Percentiles rank a stretch among this genome's conserved stretches.
Evolutionary conservation across 1,284 basidiomycete species (phyloP).

Genomic region (Singerocomus inundabilis): DNA sequence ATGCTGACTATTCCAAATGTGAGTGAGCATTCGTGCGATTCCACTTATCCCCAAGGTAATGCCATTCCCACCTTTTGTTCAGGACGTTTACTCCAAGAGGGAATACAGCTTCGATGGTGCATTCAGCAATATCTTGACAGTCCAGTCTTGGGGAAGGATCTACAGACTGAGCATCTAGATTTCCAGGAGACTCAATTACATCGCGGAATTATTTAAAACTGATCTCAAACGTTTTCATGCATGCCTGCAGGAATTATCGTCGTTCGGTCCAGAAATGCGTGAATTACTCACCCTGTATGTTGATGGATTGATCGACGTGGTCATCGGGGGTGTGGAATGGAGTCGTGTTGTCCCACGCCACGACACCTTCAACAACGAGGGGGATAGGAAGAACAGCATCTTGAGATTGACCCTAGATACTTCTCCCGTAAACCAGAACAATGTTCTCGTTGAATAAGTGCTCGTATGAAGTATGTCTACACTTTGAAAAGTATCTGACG

Average conservation of each 20-base stretch:
- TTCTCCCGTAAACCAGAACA: no score
- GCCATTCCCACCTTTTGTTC: no score
- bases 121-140: conserved; percentile 9
- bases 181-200: conserved; percentile 19
- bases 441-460: no score
- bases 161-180: conserved; percentile 17
- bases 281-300: neutral
- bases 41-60: neutral
- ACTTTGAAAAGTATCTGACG: no score
- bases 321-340: neutral
- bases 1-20: neutral
- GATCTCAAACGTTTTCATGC: conserved; percentile 6
- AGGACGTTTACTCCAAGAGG: conserved; percentile 1
- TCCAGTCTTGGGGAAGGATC: conserved; percentile 18
- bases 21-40: neutral
- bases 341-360: neutral
- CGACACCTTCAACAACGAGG: neutral
- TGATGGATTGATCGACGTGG: neutral
- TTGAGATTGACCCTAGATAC: neutral
- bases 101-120: neutral
- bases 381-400: neutral
- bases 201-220: conserved; percentile 11
- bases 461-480: no score
- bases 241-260: conserved; percentile 5
- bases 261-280: conserved; percentile 3